Evolutionary conservation across 2,329 filamentous ascomycete genomes (phyloP), one percentile per base, ranked within the genome.

Genomic region (Microsporum ferrugineum): DNA sequence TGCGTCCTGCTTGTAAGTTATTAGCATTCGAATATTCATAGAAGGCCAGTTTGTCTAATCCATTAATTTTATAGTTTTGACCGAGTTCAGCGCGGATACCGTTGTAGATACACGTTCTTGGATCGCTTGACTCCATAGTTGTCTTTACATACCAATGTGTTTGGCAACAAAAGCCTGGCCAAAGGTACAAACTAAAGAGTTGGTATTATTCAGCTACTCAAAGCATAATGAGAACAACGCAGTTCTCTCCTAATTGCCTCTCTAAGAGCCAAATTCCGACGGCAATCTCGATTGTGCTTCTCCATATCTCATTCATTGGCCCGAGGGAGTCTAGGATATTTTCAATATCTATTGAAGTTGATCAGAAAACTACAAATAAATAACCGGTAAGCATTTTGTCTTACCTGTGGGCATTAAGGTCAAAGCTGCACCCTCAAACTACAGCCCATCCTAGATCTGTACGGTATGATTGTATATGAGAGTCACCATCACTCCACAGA

Each of bases 391-490:
- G 5, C 31, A 5, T 17, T 6, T 23, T 53, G 8, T 38, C 43
- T 39, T 51, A 60, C 58, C 45, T 2, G 59, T 60, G 0, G 41
- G 38, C 59, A 60, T 60, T 17, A 60, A 29, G 10, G 49, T 60
- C 10, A 60, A 31, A 43, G 33, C 47, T 7, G 47, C 47, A 56
- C 38, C 29, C 33, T 47, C 38, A 39, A 23, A 34, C 17, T 58
- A 2, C 34, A 58, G 17, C 17, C 39, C 56, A 43, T 33, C 56
- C 39, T 58, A 36, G 39, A 60, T 14, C 2, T 45, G 6, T 45
- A 45, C 0, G 5, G 59, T 60, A n/a, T 45, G 36, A 14, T 60
- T 56, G 33, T 60, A 60, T 4, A 60, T 45, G n/a, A 60, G 34
- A 29, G 56, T 58, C 10, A 45, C 59, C 49, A 60, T 53, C 34